These are phyloP conservation scores for Ophiostoma sp. DNA, from an alignment of 2,329 filamentous ascomycete species.

Conservation along the genomic window DNA sequence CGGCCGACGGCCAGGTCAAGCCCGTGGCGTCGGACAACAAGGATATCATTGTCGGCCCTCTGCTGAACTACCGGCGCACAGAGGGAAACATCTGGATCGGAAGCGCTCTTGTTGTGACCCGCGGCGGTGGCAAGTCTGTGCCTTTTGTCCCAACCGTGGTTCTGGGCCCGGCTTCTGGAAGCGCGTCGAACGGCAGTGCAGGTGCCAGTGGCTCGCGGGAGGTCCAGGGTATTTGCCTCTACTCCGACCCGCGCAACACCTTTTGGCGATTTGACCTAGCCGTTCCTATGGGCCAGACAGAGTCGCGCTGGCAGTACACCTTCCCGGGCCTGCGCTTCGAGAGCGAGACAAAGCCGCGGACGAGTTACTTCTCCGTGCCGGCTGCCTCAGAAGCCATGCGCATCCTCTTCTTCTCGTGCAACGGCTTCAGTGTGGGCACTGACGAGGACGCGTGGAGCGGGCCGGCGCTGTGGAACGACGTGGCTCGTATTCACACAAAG, in stretches of 20 bases:
- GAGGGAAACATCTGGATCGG: constrained; percentile 68
- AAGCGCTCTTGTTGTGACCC: constrained; percentile 77
- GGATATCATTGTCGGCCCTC: constrained; percentile 64
- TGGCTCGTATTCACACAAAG: constrained; percentile 71
- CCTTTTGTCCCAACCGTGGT: constrained; percentile 54
- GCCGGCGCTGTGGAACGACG: constrained; percentile 91
- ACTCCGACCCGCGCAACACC: constrained; percentile 64
- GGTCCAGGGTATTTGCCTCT: constrained; percentile 54
- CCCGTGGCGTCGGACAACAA: constrained; percentile 39
- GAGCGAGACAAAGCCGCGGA: constrained; percentile 49
- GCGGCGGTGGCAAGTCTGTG: constrained; percentile 58
- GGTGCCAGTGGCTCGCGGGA: constrained; percentile 25
- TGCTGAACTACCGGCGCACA: constrained; percentile 74
- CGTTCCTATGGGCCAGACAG: constrained; percentile 64
- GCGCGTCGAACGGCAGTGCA: constrained; percentile 21
- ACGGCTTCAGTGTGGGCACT: constrained; percentile 86
- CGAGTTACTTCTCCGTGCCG: constrained; percentile 78
- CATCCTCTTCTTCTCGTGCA: constrained; percentile 97
- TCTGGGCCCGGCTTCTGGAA: constrained; percentile 39
- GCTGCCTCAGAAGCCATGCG: constrained; percentile 84
- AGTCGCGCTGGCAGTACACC: constrained; percentile 73
- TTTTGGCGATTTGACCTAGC: constrained; percentile 90
- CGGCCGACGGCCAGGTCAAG: constrained; percentile 5
- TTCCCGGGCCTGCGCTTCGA: constrained; percentile 57
- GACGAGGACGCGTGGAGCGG: constrained; percentile 83